A percentile compares a stretch with the other conserved stretches of the same genome.
Evolutionary conservation across 805 yeast genomes (phyloP).

Genomic region (Zygosaccharomyces kombuchaensis): DNA sequence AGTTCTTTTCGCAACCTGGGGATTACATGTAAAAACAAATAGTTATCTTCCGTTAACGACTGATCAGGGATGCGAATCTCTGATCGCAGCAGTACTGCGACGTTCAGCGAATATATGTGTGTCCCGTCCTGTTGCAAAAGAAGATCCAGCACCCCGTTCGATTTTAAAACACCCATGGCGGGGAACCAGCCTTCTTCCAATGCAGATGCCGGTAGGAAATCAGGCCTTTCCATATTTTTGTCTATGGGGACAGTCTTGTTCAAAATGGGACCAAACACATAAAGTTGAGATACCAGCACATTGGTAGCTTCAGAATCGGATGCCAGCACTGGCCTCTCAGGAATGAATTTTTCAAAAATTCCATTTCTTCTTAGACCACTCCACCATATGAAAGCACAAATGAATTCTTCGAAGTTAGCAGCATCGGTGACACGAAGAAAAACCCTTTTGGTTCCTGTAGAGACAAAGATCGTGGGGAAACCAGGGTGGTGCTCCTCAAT

Average conservation of each 20-base stretch:
- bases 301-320: constrained; percentile 32
- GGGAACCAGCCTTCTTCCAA: constrained; percentile 61
- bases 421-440: constrained; percentile 22
- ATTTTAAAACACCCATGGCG: constrained; percentile 64
- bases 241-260: constrained; percentile 21
- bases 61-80: constrained; percentile 64
- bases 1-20: constrained; percentile 45
- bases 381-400: constrained; percentile 52
- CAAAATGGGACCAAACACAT: constrained; percentile 60
- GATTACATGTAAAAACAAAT: constrained; percentile 54
- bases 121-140: constrained; percentile 62
- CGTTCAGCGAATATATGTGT: constrained; percentile 52
- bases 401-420: constrained; percentile 38
- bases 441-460: constrained; percentile 8
- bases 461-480: constrained; percentile 20
- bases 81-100: constrained; percentile 47
- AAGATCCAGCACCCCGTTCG: constrained; percentile 58
- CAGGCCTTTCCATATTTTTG: constrained; percentile 15
- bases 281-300: constrained; percentile 59
- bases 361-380: constrained; percentile 50
- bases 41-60: constrained; percentile 56
- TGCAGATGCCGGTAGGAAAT: constrained; percentile 11
- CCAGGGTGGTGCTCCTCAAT: constrained; percentile 9
- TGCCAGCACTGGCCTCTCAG: constrained; percentile 25
- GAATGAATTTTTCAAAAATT: constrained; percentile 48